phyloP scores from a whole-genome alignment of 768 basidiomycete species.

The Naematelia aurantialba region DNA sequence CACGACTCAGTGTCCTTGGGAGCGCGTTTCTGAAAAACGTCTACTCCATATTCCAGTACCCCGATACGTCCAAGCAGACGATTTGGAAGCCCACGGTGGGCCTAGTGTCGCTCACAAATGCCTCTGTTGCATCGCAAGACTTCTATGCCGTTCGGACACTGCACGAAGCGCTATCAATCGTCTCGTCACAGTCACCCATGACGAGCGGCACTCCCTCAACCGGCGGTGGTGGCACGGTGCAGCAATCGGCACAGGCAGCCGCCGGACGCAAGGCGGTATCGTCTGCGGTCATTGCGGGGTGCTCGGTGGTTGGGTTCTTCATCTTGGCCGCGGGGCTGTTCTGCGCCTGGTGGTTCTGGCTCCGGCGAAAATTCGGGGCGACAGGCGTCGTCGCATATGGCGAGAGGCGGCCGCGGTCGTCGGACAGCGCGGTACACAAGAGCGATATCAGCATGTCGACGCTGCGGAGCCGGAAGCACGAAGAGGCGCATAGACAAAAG shows the following conservation, averaged over 20 bases:
- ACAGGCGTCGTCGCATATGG: slow-evolving; percentile 26
- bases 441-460: slow-evolving; percentile 20
- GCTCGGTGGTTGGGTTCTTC: slow-evolving; percentile 42
- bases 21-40: slow-evolving; percentile 49
- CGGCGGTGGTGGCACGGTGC: slow-evolving; percentile 10
- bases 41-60: slow-evolving; percentile 41
- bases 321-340: slow-evolving; percentile 43
- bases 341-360: slow-evolving; percentile 50
- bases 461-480: slow-evolving; percentile 37
- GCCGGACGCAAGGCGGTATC: slow-evolving; percentile 24
- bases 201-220: slow-evolving; percentile 23
- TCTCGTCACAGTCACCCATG: slow-evolving; percentile 24
- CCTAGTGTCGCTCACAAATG: slow-evolving; percentile 43
- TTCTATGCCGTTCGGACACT: slow-evolving; percentile 46
- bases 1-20: slow-evolving; percentile 37
- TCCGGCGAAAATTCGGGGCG: slow-evolving; percentile 39
- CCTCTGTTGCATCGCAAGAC: slow-evolving; percentile 41
- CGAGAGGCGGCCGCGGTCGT: slow-evolving; percentile 8
- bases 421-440: slow-evolving; percentile 8
- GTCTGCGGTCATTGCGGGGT: slow-evolving; percentile 38
- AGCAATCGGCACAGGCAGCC: slow-evolving; percentile 7
- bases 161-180: slow-evolving; percentile 30
- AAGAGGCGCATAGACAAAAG: slow-evolving; percentile 40
- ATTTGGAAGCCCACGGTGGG: slow-evolving; percentile 46
- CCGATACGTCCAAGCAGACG: slow-evolving; percentile 20